Evolutionary conservation across 1,139 yeast genomes (phyloP), one percentile per base, ranked within the genome.

Genomic region (Taphrina populina): DNA sequence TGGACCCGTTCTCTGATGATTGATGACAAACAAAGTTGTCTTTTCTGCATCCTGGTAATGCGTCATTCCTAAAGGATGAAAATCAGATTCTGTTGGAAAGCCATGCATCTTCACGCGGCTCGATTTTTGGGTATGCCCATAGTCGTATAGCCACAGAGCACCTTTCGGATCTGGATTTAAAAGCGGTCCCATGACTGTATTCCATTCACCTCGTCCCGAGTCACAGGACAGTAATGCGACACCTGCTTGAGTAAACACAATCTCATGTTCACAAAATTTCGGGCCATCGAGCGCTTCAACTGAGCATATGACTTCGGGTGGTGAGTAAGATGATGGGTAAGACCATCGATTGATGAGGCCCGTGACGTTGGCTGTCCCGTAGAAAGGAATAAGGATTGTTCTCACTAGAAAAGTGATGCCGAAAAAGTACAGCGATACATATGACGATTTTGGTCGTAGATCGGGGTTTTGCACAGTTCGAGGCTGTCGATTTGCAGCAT

Each of bases 141-240:
- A 47, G 11, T 47, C 44, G 23, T 47, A 47, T 13, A 37, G 36
- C 35, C 34, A 47, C 27, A 47, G 23, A 20, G 29, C 21, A 11
- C 45, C 53, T 19, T 23, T 37, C 11, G 44, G 44, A 6, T 20
- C 19, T 2, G 53, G 44, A 11, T 47, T 30, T 6, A 20, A 11
- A n/a, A 47, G 53, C 19, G 53, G 53, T 7, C 53, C 53, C 43
- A 47, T 35, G 53, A 36, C 53, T 2, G 53, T 36, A 23, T 47
- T 47, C 53, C 53, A 47, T 11, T 47, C 53, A 15, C 53, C 53
- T 11, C 53, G 10, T 26, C 43, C 36, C 5, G 53, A 29, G 23
- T 47, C 53, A 21, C 53, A 47, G 8, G 44, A 35, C 36, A 47
- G 33, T 19, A 47, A 34, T 10, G 44, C 53, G 2, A 36, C 23